These are phyloP conservation scores for Cystobasidium sp. DNA, from an alignment of 1,284 basidiomycete genomes.

Conservation along the genomic window DNA sequence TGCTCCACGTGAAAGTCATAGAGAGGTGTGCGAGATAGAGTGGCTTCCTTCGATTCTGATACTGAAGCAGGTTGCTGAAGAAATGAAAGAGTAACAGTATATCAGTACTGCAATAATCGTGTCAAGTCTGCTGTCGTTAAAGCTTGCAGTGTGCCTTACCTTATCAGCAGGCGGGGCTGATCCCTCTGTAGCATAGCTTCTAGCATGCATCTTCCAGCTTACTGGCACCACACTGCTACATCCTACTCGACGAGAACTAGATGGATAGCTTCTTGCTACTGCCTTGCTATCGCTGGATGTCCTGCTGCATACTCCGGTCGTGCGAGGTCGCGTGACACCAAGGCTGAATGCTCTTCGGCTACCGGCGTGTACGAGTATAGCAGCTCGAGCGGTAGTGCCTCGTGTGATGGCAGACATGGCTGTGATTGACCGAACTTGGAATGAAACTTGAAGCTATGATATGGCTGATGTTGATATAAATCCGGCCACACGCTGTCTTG, in stretches of 20 bases:
- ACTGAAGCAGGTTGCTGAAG: neutral
- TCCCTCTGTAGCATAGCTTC: conserved; percentile 37
- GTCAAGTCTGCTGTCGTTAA: neutral
- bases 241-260: neutral
- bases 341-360: neutral
- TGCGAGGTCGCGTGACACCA: conserved; percentile 8
- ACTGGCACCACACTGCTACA: no score
- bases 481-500: no score
- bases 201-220: neutral
- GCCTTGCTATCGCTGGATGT: neutral
- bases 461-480: no score
- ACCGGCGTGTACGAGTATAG: neutral
- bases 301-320: neutral
- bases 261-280: neutral
- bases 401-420: neutral
- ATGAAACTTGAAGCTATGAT: no score
- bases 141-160: conserved; percentile 5
- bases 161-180: conserved; percentile 20
- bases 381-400: neutral
- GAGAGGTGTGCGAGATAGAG: conserved; percentile 70
- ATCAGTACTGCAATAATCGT: neutral
- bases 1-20: conserved; percentile 88
- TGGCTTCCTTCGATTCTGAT: neutral
- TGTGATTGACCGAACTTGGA: neutral
- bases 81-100: neutral